These are phyloP conservation scores for Nothophoma quercina DNA, from an alignment of 2,329 filamentous ascomycete genomes.

Conservation along the genomic window DNA sequence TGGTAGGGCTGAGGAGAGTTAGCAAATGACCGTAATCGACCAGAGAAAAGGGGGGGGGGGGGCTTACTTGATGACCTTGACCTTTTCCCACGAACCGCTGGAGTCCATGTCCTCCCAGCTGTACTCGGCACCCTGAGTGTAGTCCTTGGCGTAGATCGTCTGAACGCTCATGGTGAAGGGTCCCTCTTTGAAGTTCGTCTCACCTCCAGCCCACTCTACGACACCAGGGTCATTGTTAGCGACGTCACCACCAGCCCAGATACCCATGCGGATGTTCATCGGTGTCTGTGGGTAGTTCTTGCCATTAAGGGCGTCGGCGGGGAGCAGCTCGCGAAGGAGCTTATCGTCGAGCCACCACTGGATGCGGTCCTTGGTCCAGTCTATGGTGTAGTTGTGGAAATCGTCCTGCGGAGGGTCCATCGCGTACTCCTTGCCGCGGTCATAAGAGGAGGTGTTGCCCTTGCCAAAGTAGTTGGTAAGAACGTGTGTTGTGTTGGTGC, in stretches of 20 bases:
- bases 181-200: conserved; percentile 69
- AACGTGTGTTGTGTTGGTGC: conserved; percentile 49
- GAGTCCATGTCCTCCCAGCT: conserved; percentile 61
- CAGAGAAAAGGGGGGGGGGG: background rate
- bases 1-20: conserved; percentile 18
- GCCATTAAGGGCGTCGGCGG: conserved; percentile 65
- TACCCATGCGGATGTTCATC: conserved; percentile 73
- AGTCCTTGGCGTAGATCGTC: conserved; percentile 63
- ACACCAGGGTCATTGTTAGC: conserved; percentile 48
- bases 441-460: conserved; percentile 61
- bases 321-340: conserved; percentile 67
- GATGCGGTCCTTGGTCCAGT: conserved; percentile 71
- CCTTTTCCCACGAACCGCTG: conserved; percentile 66
- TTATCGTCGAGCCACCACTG: conserved; percentile 71
- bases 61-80: conserved; percentile 56
- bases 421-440: conserved; percentile 52
- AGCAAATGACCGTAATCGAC: background rate
- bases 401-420: conserved; percentile 43
- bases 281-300: conserved; percentile 75
- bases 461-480: conserved; percentile 65
- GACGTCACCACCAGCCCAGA: conserved; percentile 68
- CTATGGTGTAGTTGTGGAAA: conserved; percentile 58
- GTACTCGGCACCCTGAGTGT: conserved; percentile 69
- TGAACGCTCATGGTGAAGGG: conserved; percentile 80
- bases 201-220: conserved; percentile 69